Conservation (phyloP, 2,329 filamentous ascomycete genomes). For the Ophiostoma australiae region DNA sequence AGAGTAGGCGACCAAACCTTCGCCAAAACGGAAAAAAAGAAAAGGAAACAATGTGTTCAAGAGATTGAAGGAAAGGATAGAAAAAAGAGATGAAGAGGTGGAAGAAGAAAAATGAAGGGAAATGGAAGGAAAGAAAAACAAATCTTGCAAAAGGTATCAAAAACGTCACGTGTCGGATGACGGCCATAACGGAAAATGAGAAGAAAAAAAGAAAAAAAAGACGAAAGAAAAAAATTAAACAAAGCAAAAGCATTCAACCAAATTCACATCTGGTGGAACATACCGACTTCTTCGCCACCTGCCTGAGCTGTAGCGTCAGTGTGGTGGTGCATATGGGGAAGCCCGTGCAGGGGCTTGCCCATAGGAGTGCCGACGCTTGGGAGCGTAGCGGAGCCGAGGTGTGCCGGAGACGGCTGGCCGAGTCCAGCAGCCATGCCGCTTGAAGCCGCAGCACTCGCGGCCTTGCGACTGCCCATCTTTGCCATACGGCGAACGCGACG, state of each 20-base stretch:
- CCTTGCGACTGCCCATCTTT: constrained; percentile 86
- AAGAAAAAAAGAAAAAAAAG: constrained; percentile 19
- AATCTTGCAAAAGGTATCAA: constrained; percentile 33
- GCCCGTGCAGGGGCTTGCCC: constrained; percentile 61
- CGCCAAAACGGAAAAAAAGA: background rate
- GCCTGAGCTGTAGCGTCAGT: constrained; percentile 60
- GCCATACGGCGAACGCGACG: constrained; percentile 90
- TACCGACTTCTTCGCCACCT: constrained; percentile 86
- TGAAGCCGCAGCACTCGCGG: constrained; percentile 44
- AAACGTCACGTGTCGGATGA: constrained; percentile 22
- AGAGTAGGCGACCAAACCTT: constrained; percentile 26
- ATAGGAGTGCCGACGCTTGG: constrained; percentile 57
- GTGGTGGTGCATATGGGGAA: constrained; percentile 74
- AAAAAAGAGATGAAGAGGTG: constrained; percentile 22
- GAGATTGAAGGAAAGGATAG: constrained; percentile 18
- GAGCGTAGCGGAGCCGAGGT: constrained; percentile 48
- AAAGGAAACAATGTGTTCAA: background rate
- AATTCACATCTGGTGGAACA: constrained; percentile 90
- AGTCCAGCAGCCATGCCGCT: constrained; percentile 37
- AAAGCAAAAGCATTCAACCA: constrained; percentile 27
- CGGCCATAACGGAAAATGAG: constrained; percentile 29
- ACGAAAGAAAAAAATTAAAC: constrained; percentile 4
- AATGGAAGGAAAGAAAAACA: constrained; percentile 29
- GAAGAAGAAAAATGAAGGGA: constrained; percentile 24
- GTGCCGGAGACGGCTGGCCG: constrained; percentile 25